phyloP scores from a whole-genome alignment of 148 eudicot species.

The Heliosperma pusillum region DNA sequence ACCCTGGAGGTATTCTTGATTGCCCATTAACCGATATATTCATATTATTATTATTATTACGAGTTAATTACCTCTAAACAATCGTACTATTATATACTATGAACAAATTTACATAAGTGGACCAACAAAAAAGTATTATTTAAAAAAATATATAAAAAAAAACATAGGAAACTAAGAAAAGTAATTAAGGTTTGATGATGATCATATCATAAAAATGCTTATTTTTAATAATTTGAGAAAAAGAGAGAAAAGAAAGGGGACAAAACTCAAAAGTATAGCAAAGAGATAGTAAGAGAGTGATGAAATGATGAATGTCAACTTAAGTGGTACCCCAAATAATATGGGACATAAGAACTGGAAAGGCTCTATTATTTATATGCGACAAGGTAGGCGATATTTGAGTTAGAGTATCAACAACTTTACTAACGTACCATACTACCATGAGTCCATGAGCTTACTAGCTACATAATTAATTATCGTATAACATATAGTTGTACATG shows the following conservation, averaged over 20 bases:
- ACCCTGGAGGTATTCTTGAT: conserved; percentile 68
- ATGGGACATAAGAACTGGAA: conserved; percentile 23
- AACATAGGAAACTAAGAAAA: no score
- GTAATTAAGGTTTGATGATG: background rate
- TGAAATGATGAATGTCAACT: conserved; percentile 30
- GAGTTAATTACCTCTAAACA: background rate
- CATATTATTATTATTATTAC: conserved; percentile 22
- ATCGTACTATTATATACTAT: background rate
- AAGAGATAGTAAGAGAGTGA: conserved; percentile 4
- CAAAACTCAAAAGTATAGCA: conserved; percentile 7
- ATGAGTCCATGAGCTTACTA: no score
- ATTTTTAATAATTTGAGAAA: background rate
- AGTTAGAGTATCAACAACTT: conserved; percentile 4
- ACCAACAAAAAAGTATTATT: background rate
- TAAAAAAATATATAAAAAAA: no score
- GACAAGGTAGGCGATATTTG: conserved; percentile 1
- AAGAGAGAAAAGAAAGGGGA: background rate
- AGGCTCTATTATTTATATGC: conserved; percentile 27
- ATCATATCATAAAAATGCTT: background rate
- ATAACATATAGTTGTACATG: no score
- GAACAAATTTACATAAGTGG: background rate
- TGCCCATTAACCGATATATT: conserved; percentile 60
- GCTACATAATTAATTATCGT: no score
- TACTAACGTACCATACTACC: background rate
- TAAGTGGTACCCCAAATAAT: conserved; percentile 23